Evolutionary conservation across 1,284 basidiomycete species (phyloP).

Genomic region (Ceratobasidium sp.): DNA sequence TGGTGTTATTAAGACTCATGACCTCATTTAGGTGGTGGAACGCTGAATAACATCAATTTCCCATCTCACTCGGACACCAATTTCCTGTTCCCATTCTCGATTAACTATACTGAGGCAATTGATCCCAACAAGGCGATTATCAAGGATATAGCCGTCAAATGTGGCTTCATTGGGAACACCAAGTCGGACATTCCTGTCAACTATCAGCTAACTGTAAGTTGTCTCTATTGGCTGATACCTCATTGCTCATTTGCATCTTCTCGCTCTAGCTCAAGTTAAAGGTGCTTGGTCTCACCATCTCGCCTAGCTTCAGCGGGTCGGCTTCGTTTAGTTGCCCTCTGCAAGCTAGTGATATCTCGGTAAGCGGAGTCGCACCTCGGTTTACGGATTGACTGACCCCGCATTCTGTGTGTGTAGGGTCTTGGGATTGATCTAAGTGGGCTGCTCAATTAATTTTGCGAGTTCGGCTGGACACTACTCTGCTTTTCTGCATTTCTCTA

Average conservation of each 20-base stretch:
- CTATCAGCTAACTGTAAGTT: conserved; percentile 69
- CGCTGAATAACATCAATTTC: conserved; percentile 67
- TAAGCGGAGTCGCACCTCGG: background rate
- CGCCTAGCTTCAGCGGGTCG: conserved; percentile 69
- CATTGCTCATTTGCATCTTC: conserved; percentile 45
- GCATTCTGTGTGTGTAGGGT: conserved; percentile 5
- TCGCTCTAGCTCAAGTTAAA: conserved; percentile 47
- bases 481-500: background rate
- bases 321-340: conserved; percentile 74
- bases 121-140: conserved; percentile 70
- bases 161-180: conserved; percentile 62
- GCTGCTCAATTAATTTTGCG: background rate
- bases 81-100: conserved; percentile 80
- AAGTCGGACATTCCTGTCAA: conserved; percentile 66
- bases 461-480: background rate
- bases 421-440: conserved; percentile 35
- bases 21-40: conserved; percentile 70
- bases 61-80: conserved; percentile 69
- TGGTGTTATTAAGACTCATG: conserved; percentile 47
- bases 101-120: conserved; percentile 69
- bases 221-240: background rate
- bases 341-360: conserved; percentile 32
- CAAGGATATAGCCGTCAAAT: conserved; percentile 69
- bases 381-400: background rate
- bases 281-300: conserved; percentile 70